Evolutionary conservation across 2,329 filamentous ascomycete genomes (phyloP).

Genomic region (Fragosphaeria purpurea): DNA sequence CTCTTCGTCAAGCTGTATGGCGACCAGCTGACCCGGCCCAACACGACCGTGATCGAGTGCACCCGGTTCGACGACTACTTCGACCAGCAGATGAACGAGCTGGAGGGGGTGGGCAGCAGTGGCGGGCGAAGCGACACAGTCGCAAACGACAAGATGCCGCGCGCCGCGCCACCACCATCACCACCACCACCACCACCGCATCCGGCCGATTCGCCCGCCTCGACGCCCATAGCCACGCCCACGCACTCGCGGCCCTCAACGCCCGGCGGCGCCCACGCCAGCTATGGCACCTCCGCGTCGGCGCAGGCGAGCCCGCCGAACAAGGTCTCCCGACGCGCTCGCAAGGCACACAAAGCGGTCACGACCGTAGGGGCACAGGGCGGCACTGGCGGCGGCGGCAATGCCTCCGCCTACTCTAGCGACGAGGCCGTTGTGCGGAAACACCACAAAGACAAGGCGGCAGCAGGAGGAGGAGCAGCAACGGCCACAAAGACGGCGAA

Average conservation of each 20-base stretch:
- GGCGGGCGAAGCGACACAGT: neutral
- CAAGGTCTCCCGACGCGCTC: conserved; percentile 71
- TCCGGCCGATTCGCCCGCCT: conserved; percentile 48
- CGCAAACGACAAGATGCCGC: conserved; percentile 27
- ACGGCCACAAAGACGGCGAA: conserved; percentile 53
- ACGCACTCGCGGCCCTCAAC: conserved; percentile 72
- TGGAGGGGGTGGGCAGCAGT: conserved; percentile 48
- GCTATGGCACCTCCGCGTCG: conserved; percentile 32
- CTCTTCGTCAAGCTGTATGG: conserved; percentile 87
- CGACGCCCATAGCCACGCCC: conserved; percentile 60
- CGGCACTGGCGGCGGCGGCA: conserved; percentile 45
- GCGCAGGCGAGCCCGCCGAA: conserved; percentile 64
- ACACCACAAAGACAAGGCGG: conserved; percentile 33
- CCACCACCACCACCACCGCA: neutral
- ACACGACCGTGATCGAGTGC: conserved; percentile 71
- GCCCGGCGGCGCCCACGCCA: conserved; percentile 54
- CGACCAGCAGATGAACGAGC: conserved; percentile 78
- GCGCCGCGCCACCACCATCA: conserved; percentile 3
- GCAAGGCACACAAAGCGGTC: conserved; percentile 49
- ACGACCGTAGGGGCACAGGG: neutral
- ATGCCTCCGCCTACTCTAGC: conserved; percentile 55
- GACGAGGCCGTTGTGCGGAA: conserved; percentile 60
- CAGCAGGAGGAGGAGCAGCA: neutral
- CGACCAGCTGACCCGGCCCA: conserved; percentile 71
- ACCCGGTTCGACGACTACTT: conserved; percentile 82